phyloP scores from a whole-genome alignment of 2,329 filamentous ascomycete species.

The Geosmithia morbida region DNA sequence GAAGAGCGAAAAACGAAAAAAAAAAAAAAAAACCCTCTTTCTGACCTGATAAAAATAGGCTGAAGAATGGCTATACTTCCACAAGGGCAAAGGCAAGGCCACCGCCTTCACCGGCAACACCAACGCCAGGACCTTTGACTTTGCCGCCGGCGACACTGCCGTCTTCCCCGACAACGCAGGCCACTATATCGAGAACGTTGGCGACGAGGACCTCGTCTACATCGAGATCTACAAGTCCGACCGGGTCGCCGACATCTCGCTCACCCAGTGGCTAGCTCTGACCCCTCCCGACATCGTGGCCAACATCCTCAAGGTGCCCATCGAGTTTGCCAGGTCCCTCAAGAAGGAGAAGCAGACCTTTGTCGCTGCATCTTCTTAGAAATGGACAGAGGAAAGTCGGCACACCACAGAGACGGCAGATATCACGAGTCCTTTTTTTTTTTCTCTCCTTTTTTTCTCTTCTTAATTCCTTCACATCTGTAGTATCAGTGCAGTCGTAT shows the following conservation, averaged over 20 bases:
- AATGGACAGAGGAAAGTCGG: no score
- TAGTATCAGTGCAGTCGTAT: no score
- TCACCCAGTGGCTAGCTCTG: slow-evolving; percentile 56
- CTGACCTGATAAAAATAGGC: slow-evolving; percentile 22
- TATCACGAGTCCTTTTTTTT: no score
- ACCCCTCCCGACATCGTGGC: slow-evolving; percentile 50
- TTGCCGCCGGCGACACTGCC: slow-evolving; percentile 50
- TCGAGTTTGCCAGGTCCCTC: slow-evolving; percentile 38
- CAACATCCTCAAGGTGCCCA: slow-evolving; percentile 41
- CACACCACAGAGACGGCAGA: no score
- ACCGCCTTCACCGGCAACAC: slow-evolving; percentile 50
- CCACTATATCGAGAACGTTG: slow-evolving; percentile 58
- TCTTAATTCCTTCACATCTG: no score
- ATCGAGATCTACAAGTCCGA: slow-evolving; percentile 58
- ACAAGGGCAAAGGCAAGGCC: slow-evolving; percentile 43
- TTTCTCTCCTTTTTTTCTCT: no score
- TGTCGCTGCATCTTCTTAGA: slow-evolving; percentile 5
- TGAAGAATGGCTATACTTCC: slow-evolving; percentile 61
- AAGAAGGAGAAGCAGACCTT: slow-evolving; percentile 52
- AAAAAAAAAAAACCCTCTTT: no score
- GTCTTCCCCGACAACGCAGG: slow-evolving; percentile 52
- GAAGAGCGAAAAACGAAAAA: no score
- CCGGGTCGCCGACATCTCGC: slow-evolving; percentile 48
- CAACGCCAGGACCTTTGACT: slow-evolving; percentile 52
- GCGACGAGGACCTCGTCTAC: slow-evolving; percentile 49